phyloP scores from a whole-genome alignment of 208 protist species.

The Leishmania amazonensis region DNA sequence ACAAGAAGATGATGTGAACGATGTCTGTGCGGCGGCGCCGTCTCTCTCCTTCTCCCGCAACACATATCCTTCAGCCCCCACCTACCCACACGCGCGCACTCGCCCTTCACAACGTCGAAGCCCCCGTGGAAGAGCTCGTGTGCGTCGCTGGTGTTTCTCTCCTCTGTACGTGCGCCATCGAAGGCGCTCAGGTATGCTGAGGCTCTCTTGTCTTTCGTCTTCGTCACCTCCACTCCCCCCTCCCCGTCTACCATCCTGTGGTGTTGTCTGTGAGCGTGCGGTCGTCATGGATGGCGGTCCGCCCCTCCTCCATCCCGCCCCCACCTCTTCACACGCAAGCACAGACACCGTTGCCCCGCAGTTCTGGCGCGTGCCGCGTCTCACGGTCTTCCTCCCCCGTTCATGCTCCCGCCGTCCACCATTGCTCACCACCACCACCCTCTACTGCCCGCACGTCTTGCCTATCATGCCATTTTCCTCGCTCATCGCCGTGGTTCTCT shows the following conservation, averaged over 20 bases:
- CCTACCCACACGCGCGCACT: not conserved
- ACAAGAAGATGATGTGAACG: not conserved
- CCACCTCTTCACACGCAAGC: too few relatives aligned
- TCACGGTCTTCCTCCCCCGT: not conserved
- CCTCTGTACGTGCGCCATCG: not conserved
- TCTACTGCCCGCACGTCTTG: not conserved
- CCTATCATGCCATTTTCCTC: conserved; percentile 12
- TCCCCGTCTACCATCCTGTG: not conserved
- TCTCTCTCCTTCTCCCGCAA: not conserved
- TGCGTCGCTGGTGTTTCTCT: not conserved
- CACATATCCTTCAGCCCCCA: not conserved
- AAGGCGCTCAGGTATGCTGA: not conserved
- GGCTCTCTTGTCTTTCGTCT: not conserved
- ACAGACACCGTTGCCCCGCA: too few relatives aligned
- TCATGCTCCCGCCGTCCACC: not conserved
- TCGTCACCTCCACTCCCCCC: too few relatives aligned
- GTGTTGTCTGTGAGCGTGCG: not conserved
- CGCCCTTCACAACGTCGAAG: too few relatives aligned
- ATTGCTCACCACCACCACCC: not conserved
- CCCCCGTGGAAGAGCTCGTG: not conserved
- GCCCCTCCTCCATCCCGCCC: not conserved
- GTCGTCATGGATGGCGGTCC: not conserved
- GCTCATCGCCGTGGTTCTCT: not conserved
- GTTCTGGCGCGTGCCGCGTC: not conserved
- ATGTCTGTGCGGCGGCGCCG: not conserved